Evolutionary conservation across 495 filamentous ascomycete species (phyloP).

Genomic region (Annulohypoxylon moriforme): DNA sequence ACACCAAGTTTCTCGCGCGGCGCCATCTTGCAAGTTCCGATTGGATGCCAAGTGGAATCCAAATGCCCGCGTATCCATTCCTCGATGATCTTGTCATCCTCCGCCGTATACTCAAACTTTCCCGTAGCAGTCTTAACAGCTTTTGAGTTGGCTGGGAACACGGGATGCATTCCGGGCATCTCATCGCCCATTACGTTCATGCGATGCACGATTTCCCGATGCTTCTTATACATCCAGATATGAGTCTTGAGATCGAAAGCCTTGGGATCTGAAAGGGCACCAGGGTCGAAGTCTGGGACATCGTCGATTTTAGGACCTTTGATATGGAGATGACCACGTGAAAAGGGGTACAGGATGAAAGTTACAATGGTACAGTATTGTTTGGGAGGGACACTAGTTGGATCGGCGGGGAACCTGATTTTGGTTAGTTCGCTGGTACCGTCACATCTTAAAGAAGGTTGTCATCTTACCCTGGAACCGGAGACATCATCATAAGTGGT

Average conservation of each 20-base stretch:
- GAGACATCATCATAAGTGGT: constrained; percentile 52
- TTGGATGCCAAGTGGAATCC: constrained; percentile 60
- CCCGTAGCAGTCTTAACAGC: constrained; percentile 46
- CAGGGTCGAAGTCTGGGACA: constrained; percentile 51
- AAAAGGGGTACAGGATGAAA: constrained; percentile 62
- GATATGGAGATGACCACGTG: constrained; percentile 66
- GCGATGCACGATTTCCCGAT: constrained; percentile 65
- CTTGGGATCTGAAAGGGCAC: constrained; percentile 56
- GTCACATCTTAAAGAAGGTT: neutral
- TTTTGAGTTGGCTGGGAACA: constrained; percentile 56
- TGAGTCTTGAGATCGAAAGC: constrained; percentile 55
- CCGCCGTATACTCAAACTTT: constrained; percentile 54
- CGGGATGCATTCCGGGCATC: constrained; percentile 64
- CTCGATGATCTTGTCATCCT: constrained; percentile 63
- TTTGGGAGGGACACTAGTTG: constrained; percentile 34
- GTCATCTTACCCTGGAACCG: constrained; percentile 40
- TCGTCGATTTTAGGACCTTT: constrained; percentile 49
- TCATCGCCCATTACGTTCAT: constrained; percentile 64
- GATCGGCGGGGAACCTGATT: constrained; percentile 20
- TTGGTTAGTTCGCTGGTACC: neutral
- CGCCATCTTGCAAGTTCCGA: constrained; percentile 60
- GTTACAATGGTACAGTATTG: constrained; percentile 52
- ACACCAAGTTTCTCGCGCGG: constrained; percentile 54
- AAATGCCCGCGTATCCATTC: constrained; percentile 55
- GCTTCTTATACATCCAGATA: constrained; percentile 64